These are phyloP conservation scores for Harringtonia aguacate DNA, from an alignment of 2,329 filamentous ascomycete genomes.

Conservation along the genomic window DNA sequence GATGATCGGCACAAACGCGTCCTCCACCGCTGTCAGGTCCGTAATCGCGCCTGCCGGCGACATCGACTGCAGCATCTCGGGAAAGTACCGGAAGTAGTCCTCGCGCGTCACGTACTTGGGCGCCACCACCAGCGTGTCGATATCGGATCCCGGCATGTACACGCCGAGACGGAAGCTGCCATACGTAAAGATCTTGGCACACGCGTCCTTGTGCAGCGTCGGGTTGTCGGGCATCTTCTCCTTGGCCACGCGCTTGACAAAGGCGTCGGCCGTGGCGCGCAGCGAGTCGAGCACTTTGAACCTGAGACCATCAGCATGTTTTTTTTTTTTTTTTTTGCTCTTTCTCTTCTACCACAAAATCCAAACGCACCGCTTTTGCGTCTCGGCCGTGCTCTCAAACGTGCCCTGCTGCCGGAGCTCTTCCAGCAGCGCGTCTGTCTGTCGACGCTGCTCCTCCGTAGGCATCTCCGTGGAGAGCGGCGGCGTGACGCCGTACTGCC, in stretches of 20 bases:
- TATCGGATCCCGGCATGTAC: constrained; percentile 91
- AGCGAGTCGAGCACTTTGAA: constrained; percentile 64
- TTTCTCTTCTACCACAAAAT: too few relatives aligned
- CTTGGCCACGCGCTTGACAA: constrained; percentile 71
- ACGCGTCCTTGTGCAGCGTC: constrained; percentile 68
- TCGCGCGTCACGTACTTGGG: constrained; percentile 81
- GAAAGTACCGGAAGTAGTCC: constrained; percentile 88
- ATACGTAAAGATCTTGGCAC: constrained; percentile 91
- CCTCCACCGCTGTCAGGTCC: constrained; percentile 74
- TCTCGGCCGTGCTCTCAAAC: constrained; percentile 77
- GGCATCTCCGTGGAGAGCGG: constrained; percentile 72
- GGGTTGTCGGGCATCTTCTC: constrained; percentile 63
- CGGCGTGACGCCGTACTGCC: constrained; percentile 58
- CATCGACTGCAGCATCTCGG: constrained; percentile 66
- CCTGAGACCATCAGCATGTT: too few relatives aligned
- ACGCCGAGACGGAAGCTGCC: constrained; percentile 93
- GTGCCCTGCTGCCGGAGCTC: constrained; percentile 86
- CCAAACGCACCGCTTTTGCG: constrained; percentile 58
- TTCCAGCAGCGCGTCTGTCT: constrained; percentile 68
- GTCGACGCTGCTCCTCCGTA: constrained; percentile 62
- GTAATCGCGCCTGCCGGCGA: constrained; percentile 69
- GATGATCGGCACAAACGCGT: constrained; percentile 93
- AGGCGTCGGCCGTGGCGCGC: constrained; percentile 71
- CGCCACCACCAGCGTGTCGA: constrained; percentile 87
- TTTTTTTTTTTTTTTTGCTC: constrained; percentile 4